Evolutionary conservation across 805 yeast genomes (phyloP).

Genomic region (Ogataea henricii): DNA sequence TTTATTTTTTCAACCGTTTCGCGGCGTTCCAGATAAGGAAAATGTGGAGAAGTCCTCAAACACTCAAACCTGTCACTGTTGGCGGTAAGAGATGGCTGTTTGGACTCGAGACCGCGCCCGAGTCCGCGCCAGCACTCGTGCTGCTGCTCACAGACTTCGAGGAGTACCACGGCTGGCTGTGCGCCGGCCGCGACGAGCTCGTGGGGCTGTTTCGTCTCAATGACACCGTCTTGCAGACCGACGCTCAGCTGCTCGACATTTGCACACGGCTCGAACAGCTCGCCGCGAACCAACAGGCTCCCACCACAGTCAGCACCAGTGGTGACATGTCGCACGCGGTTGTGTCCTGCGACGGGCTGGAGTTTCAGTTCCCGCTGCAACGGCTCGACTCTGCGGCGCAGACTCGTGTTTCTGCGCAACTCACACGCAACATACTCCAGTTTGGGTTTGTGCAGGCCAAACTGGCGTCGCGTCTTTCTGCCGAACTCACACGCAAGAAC

Average conservation of each 20-base stretch:
- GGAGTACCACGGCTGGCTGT: constrained; percentile 8
- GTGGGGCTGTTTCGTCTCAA: constrained; percentile 12
- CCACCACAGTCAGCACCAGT: neutral
- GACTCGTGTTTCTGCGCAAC: neutral
- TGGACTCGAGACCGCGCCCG: constrained; percentile 1
- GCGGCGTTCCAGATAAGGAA: neutral
- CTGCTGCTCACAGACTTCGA: constrained; percentile 11
- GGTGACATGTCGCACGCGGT: neutral
- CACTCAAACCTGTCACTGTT: neutral
- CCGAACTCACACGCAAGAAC: constrained; percentile 22
- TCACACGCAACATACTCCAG: constrained; percentile 10
- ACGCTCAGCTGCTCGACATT: constrained; percentile 7
- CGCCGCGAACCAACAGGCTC: neutral
- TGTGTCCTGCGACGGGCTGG: constrained; percentile 8
- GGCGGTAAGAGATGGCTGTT: neutral
- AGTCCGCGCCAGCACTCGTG: neutral
- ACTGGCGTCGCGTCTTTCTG: constrained; percentile 12
- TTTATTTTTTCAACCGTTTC: no score
- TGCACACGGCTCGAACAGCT: constrained; percentile 4
- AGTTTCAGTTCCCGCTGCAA: constrained; percentile 15
- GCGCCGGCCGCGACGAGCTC: constrained; percentile 4
- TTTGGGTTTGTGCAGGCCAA: constrained; percentile 15
- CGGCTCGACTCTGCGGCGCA: neutral
- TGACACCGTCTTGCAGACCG: constrained; percentile 10
- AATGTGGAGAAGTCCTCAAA: neutral